phyloP scores from a whole-genome alignment of 2,329 filamentous ascomycete genomes.

The Tolypocladium amazonense region DNA sequence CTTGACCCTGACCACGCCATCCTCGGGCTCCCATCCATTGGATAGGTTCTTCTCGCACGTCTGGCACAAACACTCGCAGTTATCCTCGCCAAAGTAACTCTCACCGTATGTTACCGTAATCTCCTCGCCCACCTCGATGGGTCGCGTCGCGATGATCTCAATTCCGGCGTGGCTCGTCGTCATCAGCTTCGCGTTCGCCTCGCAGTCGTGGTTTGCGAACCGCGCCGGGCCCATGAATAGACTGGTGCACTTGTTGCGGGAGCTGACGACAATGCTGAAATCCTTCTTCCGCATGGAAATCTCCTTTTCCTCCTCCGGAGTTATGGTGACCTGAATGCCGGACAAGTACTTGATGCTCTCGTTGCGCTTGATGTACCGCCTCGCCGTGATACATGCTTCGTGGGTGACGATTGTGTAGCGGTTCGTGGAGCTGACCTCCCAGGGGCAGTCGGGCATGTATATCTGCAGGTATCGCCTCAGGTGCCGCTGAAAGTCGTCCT shows the following conservation, averaged over 20 bases:
- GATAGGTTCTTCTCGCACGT: conserved; percentile 66
- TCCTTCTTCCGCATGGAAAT: conserved; percentile 77
- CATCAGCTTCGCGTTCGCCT: conserved; percentile 79
- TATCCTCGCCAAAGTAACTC: conserved; percentile 90
- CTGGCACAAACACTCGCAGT: conserved; percentile 86
- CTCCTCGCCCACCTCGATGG: conserved; percentile 82
- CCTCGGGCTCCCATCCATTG: conserved; percentile 71
- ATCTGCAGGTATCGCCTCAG: conserved; percentile 85
- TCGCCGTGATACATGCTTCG: conserved; percentile 78
- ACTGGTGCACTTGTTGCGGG: conserved; percentile 79
- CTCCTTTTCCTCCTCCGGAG: conserved; percentile 77
- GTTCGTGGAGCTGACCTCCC: conserved; percentile 85
- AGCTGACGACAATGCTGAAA: conserved; percentile 94
- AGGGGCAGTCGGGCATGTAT: conserved; percentile 87
- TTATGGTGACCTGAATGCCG: conserved; percentile 87
- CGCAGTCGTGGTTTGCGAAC: conserved; percentile 95
- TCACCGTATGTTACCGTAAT: conserved; percentile 95
- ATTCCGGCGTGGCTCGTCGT: conserved; percentile 80
- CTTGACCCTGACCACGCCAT: conserved; percentile 33
- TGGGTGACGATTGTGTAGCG: conserved; percentile 86
- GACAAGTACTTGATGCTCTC: conserved; percentile 84
- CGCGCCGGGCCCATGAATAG: conserved; percentile 91
- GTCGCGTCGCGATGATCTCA: conserved; percentile 72
- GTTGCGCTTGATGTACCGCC: conserved; percentile 67
- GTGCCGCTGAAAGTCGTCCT: conserved; percentile 77